Base-by-base conservation (phyloP, 75 land plant species). In the Pseudotsuga menziesii region DNA sequence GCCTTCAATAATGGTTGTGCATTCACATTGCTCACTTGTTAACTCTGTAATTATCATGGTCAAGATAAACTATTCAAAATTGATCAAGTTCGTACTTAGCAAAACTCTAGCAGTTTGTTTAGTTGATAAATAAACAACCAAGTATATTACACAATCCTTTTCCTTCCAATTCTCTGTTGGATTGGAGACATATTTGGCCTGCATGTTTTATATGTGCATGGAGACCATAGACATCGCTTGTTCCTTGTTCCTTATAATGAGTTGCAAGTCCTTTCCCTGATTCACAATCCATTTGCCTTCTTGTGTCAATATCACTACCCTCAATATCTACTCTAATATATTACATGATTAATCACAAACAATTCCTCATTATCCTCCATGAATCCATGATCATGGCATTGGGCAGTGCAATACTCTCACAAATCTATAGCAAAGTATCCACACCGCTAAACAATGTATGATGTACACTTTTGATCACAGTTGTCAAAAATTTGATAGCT, bases 261-360 rank as follows among this genome's bases (percentile, higher is more conserved):
- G 86, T 77, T 14, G 91, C 89, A 58, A 97, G 83, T 23, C 98
- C 98, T 75, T 97, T 97, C 17, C 92, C 87, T 56, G 94, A 89
- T 80, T 97, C 99, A 75, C 99, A 94, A 12, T 98, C n/a, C 93
- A 57, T 92, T 62, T 93, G 85, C 80, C 98, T 90, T 76, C 93
- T 83, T 2, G 95, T 97, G 72, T 94, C 99, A 57, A 87, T 74
- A 80, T 97, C 97, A 85, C 93, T 97, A 17, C 98, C 99, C 70
- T 97, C 99, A 79, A 92, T 91, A 74, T 97, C 99, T 58, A 93
- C 84, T 69, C 99, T 82, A 70, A 97, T 92, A 73, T 94, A 94
- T 76, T 97, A 97, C 86, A 78, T 88, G 88, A 77, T 97, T 94
- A 90, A 89, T 89, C 73, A 92, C 98, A 79, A 91, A 96, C 9